Evolutionary conservation across 2,329 filamentous ascomycete species (phyloP), one percentile per base, ranked within the genome.

Genomic region (Fusarium pseudonygamai): DNA sequence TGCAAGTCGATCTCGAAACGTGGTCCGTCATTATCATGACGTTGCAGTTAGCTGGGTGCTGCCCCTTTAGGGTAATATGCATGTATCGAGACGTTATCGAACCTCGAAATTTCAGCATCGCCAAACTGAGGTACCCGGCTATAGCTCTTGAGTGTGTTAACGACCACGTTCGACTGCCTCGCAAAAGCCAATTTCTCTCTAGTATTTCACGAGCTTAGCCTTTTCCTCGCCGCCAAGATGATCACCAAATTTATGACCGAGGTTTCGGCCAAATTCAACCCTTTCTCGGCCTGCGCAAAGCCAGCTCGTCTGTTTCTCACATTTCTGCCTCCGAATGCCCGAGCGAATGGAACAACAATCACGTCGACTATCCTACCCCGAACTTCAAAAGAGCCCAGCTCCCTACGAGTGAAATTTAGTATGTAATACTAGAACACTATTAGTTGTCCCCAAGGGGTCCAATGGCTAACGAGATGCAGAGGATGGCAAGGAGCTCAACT

Each of bases 251-350:
- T 94, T 86, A 89, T 97, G 82, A 96, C 95, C 82, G 90, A 94
- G 81, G 91, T 98, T 78, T 91, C 89, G 78, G 92, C 94, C 74
- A 91, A 90, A 81, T 98, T 98, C 90, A 97, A 97, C 84, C 96
- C 96, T 43, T 98, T 98, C 89, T 93, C 91, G 34, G 84, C 88
- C 30, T 87, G 89, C 81, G 91, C 94, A 71, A 95, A 94, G 80
- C 92, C 95, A 30, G 95, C 94, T 43, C 92, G 96, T 47, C 88
- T 97, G 58, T 96, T 98, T 83, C 93, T 98, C 75, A 92, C 93
- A 37, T 88, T 93, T 73, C 90, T 99, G 37, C 94, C 96, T 15
- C 90, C 95, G 46, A 91, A 92, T 78, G 95, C 95, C 68, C 91
- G 95, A 61, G 84, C 87, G 63, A 88, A 86, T 60, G 90, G 89